Conservation (phyloP, 805 yeast species). For the Wickerhamiella bombiphila region DNA sequence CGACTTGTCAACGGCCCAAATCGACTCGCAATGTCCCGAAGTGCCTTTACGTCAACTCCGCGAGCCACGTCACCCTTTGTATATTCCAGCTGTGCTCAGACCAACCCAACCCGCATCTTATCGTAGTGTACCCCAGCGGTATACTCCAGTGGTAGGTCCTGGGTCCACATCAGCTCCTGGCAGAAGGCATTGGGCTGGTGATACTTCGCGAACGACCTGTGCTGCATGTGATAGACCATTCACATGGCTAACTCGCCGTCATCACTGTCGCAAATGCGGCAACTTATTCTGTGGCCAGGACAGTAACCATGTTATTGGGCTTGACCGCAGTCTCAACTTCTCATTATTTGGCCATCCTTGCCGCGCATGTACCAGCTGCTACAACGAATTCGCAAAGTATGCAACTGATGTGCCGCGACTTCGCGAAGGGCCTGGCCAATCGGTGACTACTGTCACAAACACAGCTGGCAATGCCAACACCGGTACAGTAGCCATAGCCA, state of each 20-base stretch:
- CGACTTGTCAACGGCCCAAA: constrained; percentile 3
- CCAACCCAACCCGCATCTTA: constrained; percentile 26
- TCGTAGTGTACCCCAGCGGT: constrained; percentile 16
- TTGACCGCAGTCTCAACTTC: constrained; percentile 34
- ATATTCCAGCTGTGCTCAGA: constrained; percentile 77
- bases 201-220: constrained; percentile 49
- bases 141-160: background rate
- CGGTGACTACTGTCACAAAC: no score
- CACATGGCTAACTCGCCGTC: constrained; percentile 64
- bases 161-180: constrained; percentile 15
- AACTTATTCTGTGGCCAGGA: constrained; percentile 64
- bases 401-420: constrained; percentile 23
- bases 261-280: constrained; percentile 79
- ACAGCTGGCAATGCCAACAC: no score
- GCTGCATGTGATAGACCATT: constrained; percentile 52
- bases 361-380: constrained; percentile 58
- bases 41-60: constrained; percentile 49
- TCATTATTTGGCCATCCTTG: constrained; percentile 54
- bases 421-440: constrained; percentile 7
- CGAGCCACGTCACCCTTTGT: constrained; percentile 73
- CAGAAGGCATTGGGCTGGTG: constrained; percentile 39
- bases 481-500: no score
- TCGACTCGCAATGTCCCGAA: constrained; percentile 8
- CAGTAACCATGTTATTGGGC: constrained; percentile 39
- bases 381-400: constrained; percentile 42